Evolutionary conservation across 1,284 basidiomycete species (phyloP).

Genomic region (Leccinum subspadiceum): DNA sequence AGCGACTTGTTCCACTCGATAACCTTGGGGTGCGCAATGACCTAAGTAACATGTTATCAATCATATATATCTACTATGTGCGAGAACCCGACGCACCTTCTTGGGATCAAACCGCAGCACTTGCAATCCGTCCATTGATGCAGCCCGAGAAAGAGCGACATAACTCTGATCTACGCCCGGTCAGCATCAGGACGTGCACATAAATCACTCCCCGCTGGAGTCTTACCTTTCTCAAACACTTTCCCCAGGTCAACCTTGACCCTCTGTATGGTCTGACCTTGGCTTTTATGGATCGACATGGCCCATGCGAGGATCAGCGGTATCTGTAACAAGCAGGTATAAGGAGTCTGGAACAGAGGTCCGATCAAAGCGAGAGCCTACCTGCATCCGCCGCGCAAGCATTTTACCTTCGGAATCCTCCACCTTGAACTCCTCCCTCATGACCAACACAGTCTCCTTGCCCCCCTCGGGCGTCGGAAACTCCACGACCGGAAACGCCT

Average conservation of each 20-base stretch:
- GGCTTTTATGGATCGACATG: slow-evolving; percentile 81
- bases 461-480: too few species aligned
- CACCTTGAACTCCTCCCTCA: slow-evolving; percentile 32
- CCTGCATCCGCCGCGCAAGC: slow-evolving; percentile 55
- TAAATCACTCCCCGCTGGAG: neutral
- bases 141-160: slow-evolving; percentile 82
- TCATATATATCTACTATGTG: too few species aligned
- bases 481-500: too few species aligned
- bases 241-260: slow-evolving; percentile 63
- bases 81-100: slow-evolving; percentile 45
- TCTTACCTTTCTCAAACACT: slow-evolving; percentile 70
- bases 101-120: slow-evolving; percentile 72
- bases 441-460: too few species aligned
- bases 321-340: slow-evolving; percentile 34
- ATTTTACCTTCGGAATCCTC: slow-evolving; percentile 68
- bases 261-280: slow-evolving; percentile 70
- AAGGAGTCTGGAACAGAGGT: neutral
- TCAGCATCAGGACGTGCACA: neutral
- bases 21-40: too few species aligned
- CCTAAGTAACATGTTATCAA: too few species aligned
- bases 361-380: slow-evolving; percentile 5
- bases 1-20: too few species aligned
- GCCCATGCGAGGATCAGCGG: slow-evolving; percentile 74
- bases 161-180: slow-evolving; percentile 63
- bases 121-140: slow-evolving; percentile 76